Evolutionary conservation across 345 rosid species (phyloP), one percentile per base, ranked within the genome.

Genomic region (Lumnitzera littorea): DNA sequence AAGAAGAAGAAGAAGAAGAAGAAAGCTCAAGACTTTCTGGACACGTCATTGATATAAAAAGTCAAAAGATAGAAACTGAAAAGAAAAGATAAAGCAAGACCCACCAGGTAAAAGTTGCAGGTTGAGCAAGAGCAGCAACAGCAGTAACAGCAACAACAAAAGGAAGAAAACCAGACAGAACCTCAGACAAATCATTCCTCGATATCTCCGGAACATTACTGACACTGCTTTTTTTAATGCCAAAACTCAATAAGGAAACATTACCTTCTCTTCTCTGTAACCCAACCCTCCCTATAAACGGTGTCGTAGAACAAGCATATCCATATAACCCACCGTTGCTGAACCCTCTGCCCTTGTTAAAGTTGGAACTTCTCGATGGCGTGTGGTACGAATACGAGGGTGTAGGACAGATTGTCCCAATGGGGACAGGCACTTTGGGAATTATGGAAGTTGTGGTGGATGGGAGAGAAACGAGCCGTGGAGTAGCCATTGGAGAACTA

Each of bases 81-180:
- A 51, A 49, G 20, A 15, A 24, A n/a, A 31, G 46, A 17, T 2
- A 23, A 48, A 14, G 0, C 25, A 24, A 15, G 58, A 48, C 76
- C 23, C 50, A 89, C 98, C 98, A 92, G 24, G 94, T 87, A 74
- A 92, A 92, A 72, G 88, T 74, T n/a, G 91, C 58, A 9, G 98
- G 98, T 50, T 78, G 85, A 17, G 80, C 70, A 55, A 92, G 96
- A 59, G 98, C 96, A 56, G 88, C 90, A 29, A 85, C 69, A 51
- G 96, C 98, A 14, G 96, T 89, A 48, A 74, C 77, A 57, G 85
- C 94, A 46, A 92, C 96, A 13, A 89, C 91, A 51, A 92, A 89
- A 0, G 98, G 97, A 62, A 92, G 97, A 90, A 92, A 62, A 63
- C 89, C 91, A 5, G 98, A 89, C 62, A 90, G 65, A 59, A 79